Evolutionary conservation across 1,284 basidiomycete genomes (phyloP), one percentile per base, ranked within the genome.

Genomic region (Agroathelia rolfsii): DNA sequence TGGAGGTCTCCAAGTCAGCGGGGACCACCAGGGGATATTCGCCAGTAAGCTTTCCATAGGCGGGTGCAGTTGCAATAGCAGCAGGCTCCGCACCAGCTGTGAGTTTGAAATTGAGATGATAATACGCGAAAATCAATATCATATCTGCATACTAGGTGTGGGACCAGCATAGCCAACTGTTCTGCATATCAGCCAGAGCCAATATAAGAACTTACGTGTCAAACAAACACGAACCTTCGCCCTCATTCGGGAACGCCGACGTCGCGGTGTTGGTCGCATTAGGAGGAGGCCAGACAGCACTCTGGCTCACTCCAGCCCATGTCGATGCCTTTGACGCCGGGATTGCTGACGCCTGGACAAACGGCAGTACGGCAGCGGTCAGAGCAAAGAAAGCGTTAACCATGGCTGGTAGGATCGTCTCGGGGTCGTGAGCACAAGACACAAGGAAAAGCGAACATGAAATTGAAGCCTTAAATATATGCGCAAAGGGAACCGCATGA

Each of bases 121-220:
- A n/a, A n/a, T n/a, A n/a, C n/a, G n/a, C n/a, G 9, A 28, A 28
- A 14, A 28, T 14, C 24, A 21, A 16, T 9, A 25, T 10, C 3
- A 14, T 18, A 14, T 3, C 15, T 18, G 36, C 42, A 14, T 30
- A 60, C 60, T 92, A 0, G 84, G 83, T 1, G 87, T 92, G 7
- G 68, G 72, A 6, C 88, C 88, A 9, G 79, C 66, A 50, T 87
- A 81, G 26, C 88, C 88, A 8, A 92, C 73, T 42, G 53, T 53
- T 29, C 17, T 30, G 15, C 5, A 29, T 2, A 16, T 17, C 4
- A 19, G 10, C 10, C 28, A 14, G 28, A 8, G 9, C n/a, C n/a
- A n/a, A n/a, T n/a, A 23, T 9, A 22, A 21, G 6, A 32, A 10
- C 46, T 5, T 24, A 58, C 55, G 78, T 55, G 17, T n/a, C n/a